A percentile compares a stretch with the other conserved stretches of the same genome.
Evolutionary conservation across 2,329 filamentous ascomycete species (phyloP).

Genomic region (Xylariaceae sp.): DNA sequence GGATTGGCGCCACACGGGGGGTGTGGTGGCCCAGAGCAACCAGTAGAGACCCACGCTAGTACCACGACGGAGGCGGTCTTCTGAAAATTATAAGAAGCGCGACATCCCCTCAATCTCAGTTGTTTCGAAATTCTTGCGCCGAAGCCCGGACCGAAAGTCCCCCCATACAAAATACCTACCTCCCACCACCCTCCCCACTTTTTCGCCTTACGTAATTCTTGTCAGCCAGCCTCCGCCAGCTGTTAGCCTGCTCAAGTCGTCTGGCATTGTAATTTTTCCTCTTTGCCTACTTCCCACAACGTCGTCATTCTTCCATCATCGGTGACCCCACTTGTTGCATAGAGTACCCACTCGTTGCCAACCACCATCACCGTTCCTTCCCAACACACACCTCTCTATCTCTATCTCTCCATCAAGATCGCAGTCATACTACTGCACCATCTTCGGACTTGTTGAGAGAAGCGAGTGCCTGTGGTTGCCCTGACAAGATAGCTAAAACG

Average conservation of each 20-base stretch:
- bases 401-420: constrained; percentile 4
- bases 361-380: neutral
- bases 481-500: constrained; percentile 17
- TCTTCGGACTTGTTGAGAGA: constrained; percentile 9
- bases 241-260: constrained; percentile 24
- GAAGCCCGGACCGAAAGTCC: constrained; percentile 52
- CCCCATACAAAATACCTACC: constrained; percentile 27
- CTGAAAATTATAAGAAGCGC: constrained; percentile 53
- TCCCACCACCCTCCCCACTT: constrained; percentile 13
- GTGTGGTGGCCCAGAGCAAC: constrained; percentile 27
- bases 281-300: neutral
- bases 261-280: constrained; percentile 18
- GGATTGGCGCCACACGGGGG: constrained; percentile 30
- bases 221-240: constrained; percentile 18
- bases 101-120: constrained; percentile 47
- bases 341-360: neutral
- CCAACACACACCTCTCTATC: constrained; percentile 4
- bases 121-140: constrained; percentile 45
- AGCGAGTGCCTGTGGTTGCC: constrained; percentile 5
- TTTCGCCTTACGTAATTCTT: constrained; percentile 22
- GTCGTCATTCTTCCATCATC: constrained; percentile 2
- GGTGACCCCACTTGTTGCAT: constrained; percentile 11
- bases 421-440: neutral
- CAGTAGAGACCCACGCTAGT: constrained; percentile 16
- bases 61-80: constrained; percentile 23